Percentiles rank a stretch among this genome's conserved stretches.
Evolutionary conservation across 1,139 yeast species (phyloP).

Genomic region (Saccharomyces hybrid): DNA sequence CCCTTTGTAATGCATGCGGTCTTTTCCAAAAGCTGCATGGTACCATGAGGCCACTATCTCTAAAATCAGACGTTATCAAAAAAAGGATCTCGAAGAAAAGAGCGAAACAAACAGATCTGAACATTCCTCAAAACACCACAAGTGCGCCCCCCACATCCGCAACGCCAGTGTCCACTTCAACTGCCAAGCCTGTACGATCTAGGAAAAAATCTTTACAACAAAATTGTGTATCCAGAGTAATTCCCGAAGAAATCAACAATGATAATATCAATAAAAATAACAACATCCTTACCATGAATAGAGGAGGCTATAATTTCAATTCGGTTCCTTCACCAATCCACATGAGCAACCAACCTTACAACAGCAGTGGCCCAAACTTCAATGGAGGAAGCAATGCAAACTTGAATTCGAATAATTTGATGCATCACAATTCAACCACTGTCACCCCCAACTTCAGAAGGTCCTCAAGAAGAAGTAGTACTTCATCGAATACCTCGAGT

Average conservation of each 20-base stretch:
- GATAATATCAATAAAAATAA: neutral
- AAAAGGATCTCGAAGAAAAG: constrained; percentile 48
- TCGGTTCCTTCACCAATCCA: neutral
- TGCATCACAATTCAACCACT: constrained; percentile 14
- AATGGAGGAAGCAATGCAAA: constrained; percentile 4
- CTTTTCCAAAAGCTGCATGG: too few relatives aligned
- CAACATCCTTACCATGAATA: neutral
- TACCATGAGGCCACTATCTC: constrained; percentile 57
- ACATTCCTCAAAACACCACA: neutral
- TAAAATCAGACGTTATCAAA: constrained; percentile 90
- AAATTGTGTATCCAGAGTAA: neutral
- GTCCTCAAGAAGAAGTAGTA: constrained; percentile 25
- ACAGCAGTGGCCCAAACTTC: neutral
- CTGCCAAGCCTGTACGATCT: constrained; percentile 2
- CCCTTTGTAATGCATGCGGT: too few relatives aligned
- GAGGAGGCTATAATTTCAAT: neutral
- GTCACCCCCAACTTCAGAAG: constrained; percentile 7
- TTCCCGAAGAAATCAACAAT: neutral
- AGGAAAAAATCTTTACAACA: neutral
- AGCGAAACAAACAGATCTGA: constrained; percentile 11
- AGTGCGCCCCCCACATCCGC: constrained; percentile 10
- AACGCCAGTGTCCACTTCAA: constrained; percentile 10
- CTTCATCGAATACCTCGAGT: constrained; percentile 24
- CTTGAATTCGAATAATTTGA: constrained; percentile 13
- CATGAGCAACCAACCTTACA: neutral